A percentile compares a stretch with the other conserved stretches of the same genome.
These are phyloP conservation scores for Saturnispora mendoncae DNA, from an alignment of 805 yeast species.

Conservation along the genomic window DNA sequence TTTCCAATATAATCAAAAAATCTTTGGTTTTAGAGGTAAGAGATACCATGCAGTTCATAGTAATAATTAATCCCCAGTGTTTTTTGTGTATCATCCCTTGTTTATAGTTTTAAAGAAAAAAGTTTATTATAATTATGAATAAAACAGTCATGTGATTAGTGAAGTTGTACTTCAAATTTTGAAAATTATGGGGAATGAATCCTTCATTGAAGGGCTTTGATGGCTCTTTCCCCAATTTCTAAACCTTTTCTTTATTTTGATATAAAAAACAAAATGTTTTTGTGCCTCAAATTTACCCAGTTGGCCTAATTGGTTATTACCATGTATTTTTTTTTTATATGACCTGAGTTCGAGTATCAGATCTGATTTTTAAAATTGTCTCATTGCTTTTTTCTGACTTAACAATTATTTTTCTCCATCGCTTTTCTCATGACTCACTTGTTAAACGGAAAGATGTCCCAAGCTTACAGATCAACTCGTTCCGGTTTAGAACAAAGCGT, in stretches of 20 bases:
- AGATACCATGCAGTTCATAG: constrained; percentile 71
- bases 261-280: constrained; percentile 1
- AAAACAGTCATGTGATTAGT: no score
- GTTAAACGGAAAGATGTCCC: constrained; percentile 28
- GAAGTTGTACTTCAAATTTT: no score
- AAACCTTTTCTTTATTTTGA: background rate
- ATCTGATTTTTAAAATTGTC: no score
- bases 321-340: background rate
- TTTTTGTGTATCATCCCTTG: background rate
- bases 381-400: no score
- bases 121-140: no score
- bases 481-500: constrained; percentile 41
- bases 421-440: background rate
- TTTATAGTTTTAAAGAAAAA: constrained; percentile 2
- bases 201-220: no score
- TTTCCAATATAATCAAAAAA: constrained; percentile 81
- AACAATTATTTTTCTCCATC: background rate
- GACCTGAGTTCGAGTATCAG: no score
- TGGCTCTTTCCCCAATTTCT: no score
- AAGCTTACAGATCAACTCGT: constrained; percentile 76
- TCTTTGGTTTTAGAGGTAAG: constrained; percentile 93
- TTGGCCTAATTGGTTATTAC: background rate
- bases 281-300: background rate
- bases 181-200: no score
- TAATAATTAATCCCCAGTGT: background rate